Evolutionary conservation across 495 filamentous ascomycete genomes (phyloP).

Genomic region (Sphaerosporella brunnea): DNA sequence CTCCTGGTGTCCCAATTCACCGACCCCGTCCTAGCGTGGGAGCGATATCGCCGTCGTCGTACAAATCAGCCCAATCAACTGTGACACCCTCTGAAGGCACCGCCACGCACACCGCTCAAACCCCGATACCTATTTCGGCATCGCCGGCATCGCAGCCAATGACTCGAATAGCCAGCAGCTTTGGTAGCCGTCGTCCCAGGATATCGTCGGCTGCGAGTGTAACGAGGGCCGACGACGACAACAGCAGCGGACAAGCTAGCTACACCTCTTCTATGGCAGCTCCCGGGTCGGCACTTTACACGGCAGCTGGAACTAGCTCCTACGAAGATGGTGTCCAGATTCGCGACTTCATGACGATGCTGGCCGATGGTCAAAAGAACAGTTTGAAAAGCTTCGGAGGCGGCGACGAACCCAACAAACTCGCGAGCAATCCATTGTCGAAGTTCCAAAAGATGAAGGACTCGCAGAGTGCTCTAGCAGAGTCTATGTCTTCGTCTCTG

Average conservation of each 20-base stretch:
- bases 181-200: conserved; percentile 63
- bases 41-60: conserved; percentile 19
- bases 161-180: conserved; percentile 61
- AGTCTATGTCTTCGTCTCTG: conserved; percentile 73
- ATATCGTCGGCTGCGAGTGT: conserved; percentile 51
- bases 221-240: conserved; percentile 64
- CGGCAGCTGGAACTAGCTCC: conserved; percentile 34
- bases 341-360: conserved; percentile 21
- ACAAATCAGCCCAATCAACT: conserved; percentile 2
- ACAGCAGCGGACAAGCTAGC: conserved; percentile 74
- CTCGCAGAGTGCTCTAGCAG: conserved; percentile 65
- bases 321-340: conserved; percentile 24
- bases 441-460: conserved; percentile 89
- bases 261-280: conserved; percentile 63
- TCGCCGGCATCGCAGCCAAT: conserved; percentile 62
- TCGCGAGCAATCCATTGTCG: conserved; percentile 29
- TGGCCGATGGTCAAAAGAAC: conserved; percentile 20
- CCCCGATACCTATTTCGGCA: conserved; percentile 28
- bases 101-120: not conserved
- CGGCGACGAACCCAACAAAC: conserved; percentile 13
- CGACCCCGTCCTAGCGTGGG: conserved; percentile 12
- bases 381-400: conserved; percentile 22
- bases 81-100: not conserved
- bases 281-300: conserved; percentile 65
- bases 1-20: conserved; percentile 13